Conservation (phyloP, 2,329 filamentous ascomycete genomes). For the Exophiala oligosperma region DNA sequence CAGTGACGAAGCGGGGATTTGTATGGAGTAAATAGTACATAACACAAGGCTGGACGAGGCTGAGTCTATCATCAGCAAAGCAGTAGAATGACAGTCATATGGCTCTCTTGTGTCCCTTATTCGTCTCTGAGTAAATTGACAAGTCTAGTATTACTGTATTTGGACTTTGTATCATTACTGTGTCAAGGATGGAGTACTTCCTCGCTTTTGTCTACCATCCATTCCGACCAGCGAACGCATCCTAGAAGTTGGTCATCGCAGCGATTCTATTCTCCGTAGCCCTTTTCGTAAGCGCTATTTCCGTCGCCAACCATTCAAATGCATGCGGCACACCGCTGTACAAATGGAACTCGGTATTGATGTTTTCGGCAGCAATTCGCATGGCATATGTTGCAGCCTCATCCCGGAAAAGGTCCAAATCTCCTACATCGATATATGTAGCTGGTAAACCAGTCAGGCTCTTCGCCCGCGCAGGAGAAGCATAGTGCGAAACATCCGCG, state of each 20-base stretch:
- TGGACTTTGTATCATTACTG: too few species aligned
- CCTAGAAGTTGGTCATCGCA: conserved; percentile 12
- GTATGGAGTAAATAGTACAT: background rate
- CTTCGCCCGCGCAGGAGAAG: conserved; percentile 40
- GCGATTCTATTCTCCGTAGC: conserved; percentile 23
- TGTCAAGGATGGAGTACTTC: too few species aligned
- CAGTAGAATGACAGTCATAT: too few species aligned
- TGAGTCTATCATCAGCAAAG: background rate
- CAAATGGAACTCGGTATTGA: conserved; percentile 46
- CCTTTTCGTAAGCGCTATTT: conserved; percentile 16
- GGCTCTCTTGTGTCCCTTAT: too few species aligned
- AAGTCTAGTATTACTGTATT: too few species aligned
- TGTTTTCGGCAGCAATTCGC: conserved; percentile 42
- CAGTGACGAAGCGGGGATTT: too few species aligned
- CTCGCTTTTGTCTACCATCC: too few species aligned
- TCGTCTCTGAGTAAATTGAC: too few species aligned
- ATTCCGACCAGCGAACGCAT: too few species aligned
- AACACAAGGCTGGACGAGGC: background rate
- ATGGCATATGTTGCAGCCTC: conserved; percentile 43
- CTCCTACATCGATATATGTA: conserved; percentile 47
- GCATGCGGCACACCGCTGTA: conserved; percentile 45
- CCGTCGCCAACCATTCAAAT: conserved; percentile 35
- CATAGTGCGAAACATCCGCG: conserved; percentile 32
- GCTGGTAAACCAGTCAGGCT: conserved; percentile 40
- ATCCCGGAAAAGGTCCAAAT: conserved; percentile 47